Base-by-base conservation (phyloP, 225 moss, liverwort and hornwort species). In the Anthoceros angustus region DNA sequence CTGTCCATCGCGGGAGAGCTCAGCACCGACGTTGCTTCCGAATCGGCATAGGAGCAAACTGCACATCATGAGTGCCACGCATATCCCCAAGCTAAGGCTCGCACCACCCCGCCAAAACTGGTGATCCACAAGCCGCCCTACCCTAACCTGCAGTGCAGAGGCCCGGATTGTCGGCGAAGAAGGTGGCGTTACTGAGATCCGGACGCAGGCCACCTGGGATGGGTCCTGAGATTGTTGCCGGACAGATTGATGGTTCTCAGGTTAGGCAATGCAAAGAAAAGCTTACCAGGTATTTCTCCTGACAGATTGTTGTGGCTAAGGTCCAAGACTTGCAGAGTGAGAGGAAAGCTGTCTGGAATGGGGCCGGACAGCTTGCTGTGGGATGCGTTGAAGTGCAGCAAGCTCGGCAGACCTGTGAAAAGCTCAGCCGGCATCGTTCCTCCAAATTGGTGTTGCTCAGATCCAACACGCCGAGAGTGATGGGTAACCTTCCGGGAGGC, bases 211-310 rank as follows among this genome's bases (percentile, higher is more conserved):
- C 43, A 26, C 8, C 7, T 25, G 63, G 63, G 15, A 70, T 49
- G 2, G 25, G n/a, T 68, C 68, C 68, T 7, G 55, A 68, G 40
- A 40, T 55, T 55, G 60, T 68, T 68, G 68, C 61, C n/a, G n/a
- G n/a, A n/a, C n/a, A n/a, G n/a, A n/a, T n/a, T n/a, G n/a, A n/a
- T n/a, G n/a, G n/a, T n/a, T n/a, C n/a, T n/a, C n/a, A n/a, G n/a
- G n/a, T n/a, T n/a, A n/a, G n/a, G n/a, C n/a, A n/a, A n/a, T n/a
- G n/a, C n/a, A n/a, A n/a, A n/a, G n/a, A n/a, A n/a, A n/a, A n/a
- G n/a, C n/a, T n/a, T n/a, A n/a, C n/a, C n/a, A n/a, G n/a, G n/a
- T n/a, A n/a, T n/a, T n/a, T n/a, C n/a, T n/a, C n/a, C n/a, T n/a
- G n/a, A n/a, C n/a, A n/a, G n/a, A n/a, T n/a, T n/a, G n/a, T n/a